Evolutionary conservation across 2,329 filamentous ascomycete genomes (phyloP).

Genomic region (Colletotrichum chrysophilum): DNA sequence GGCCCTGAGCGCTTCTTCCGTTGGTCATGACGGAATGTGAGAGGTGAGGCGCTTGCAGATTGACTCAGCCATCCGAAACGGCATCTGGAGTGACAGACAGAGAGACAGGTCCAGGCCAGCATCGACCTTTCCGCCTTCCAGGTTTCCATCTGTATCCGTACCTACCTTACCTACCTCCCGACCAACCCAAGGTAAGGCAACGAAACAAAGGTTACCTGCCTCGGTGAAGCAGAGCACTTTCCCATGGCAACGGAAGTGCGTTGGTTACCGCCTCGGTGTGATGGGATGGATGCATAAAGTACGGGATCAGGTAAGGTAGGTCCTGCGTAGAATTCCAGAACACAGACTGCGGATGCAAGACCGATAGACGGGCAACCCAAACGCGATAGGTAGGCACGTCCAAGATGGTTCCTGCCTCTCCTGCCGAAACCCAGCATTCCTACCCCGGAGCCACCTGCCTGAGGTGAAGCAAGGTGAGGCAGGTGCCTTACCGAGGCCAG

Average conservation of each 20-base stretch:
- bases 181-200: neutral
- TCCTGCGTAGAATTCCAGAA: neutral
- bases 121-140: neutral
- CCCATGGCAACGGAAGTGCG: neutral
- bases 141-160: neutral
- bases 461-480: neutral
- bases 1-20: neutral
- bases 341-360: neutral
- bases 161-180: neutral
- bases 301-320: neutral
- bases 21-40: neutral
- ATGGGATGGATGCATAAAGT: neutral
- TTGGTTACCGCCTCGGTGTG: neutral
- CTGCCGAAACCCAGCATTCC: neutral
- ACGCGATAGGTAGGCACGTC: neutral
- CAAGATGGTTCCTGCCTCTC: neutral
- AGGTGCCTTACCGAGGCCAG: neutral
- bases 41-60: slow-evolving; percentile 3
- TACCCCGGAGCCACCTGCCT: neutral
- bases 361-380: neutral
- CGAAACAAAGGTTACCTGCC: neutral
- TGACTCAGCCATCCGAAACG: neutral
- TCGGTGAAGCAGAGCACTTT: neutral
- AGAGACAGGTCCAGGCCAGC: neutral
- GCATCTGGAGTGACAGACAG: neutral